Evolutionary conservation across 176 grass and related monocot genomes (phyloP).

Genomic region (Melocanna baccifera): DNA sequence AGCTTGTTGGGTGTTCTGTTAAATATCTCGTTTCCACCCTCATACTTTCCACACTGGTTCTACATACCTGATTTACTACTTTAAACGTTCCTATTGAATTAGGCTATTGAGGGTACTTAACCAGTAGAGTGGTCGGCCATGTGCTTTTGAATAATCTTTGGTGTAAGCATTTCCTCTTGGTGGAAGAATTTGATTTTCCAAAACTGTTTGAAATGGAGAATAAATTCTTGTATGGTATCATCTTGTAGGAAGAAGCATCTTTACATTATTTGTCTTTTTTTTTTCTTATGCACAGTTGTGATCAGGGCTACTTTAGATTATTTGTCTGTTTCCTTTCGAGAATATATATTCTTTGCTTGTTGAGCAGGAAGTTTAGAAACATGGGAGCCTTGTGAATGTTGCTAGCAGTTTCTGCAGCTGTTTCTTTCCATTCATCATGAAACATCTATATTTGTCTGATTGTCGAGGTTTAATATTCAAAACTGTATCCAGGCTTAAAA

Average conservation of each 20-base stretch:
- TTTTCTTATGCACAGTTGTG: not conserved
- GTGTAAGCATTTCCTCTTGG: not conserved
- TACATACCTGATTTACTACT: not conserved
- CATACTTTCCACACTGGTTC: not conserved
- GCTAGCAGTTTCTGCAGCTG: not conserved
- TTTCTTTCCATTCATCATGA: not conserved
- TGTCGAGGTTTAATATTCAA: not conserved
- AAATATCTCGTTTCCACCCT: not conserved
- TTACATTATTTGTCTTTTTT: not conserved
- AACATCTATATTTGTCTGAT: not conserved
- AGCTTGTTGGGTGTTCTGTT: not conserved
- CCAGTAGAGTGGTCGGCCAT: not conserved
- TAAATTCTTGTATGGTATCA: not conserved
- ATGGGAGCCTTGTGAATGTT: not conserved
- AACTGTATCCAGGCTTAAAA: conserved; percentile 1
- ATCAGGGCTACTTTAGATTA: not conserved
- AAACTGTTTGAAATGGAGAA: not conserved
- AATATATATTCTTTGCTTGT: not conserved
- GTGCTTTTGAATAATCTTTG: not conserved
- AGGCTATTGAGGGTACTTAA: not conserved
- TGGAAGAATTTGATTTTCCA: not conserved
- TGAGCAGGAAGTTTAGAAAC: not conserved
- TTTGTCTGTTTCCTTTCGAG: not conserved
- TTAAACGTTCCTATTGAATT: not conserved
- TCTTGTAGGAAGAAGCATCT: not conserved